phyloP scores from a whole-genome alignment of 768 basidiomycete species.

The Chalciporus sphaerocephalus region DNA sequence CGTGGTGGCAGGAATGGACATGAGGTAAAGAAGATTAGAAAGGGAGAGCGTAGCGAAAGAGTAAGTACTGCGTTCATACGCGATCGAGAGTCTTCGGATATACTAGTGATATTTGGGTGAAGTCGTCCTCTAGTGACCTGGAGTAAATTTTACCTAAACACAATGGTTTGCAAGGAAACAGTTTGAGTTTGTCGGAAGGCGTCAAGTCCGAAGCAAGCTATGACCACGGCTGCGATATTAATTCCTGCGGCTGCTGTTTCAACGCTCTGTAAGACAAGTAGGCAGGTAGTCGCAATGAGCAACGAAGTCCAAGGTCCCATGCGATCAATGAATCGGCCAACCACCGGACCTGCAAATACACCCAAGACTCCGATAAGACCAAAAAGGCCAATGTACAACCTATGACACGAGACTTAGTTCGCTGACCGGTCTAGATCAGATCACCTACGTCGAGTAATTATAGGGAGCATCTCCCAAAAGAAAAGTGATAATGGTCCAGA shows the following conservation, averaged over 20 bases:
- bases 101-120: slow-evolving; percentile 13
- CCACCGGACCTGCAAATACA: slow-evolving; percentile 23
- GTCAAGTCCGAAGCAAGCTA: slow-evolving; percentile 38
- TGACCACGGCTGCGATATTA: slow-evolving; percentile 34
- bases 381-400: slow-evolving; percentile 42
- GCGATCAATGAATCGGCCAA: slow-evolving; percentile 20
- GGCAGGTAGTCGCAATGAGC: slow-evolving; percentile 28
- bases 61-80: slow-evolving; percentile 28
- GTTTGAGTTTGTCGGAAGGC: slow-evolving; percentile 36
- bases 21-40: too few relatives aligned
- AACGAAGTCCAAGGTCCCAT: slow-evolving; percentile 41
- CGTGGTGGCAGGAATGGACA: background rate
- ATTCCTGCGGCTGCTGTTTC: slow-evolving; percentile 37
- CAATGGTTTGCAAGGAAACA: slow-evolving; percentile 28
- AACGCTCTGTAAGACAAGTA: slow-evolving; percentile 29
- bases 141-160: slow-evolving; percentile 16
- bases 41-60: slow-evolving; percentile 20
- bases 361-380: slow-evolving; percentile 43
- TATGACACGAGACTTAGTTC: background rate
- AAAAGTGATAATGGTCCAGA: slow-evolving; percentile 42
- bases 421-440: background rate
- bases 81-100: slow-evolving; percentile 24
- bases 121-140: background rate
- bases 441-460: slow-evolving; percentile 30
- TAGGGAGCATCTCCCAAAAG: slow-evolving; percentile 38